These are phyloP conservation scores for Cyberlindnera xishuangbannaensis DNA, from an alignment of 805 yeast species.

Conservation along the genomic window DNA sequence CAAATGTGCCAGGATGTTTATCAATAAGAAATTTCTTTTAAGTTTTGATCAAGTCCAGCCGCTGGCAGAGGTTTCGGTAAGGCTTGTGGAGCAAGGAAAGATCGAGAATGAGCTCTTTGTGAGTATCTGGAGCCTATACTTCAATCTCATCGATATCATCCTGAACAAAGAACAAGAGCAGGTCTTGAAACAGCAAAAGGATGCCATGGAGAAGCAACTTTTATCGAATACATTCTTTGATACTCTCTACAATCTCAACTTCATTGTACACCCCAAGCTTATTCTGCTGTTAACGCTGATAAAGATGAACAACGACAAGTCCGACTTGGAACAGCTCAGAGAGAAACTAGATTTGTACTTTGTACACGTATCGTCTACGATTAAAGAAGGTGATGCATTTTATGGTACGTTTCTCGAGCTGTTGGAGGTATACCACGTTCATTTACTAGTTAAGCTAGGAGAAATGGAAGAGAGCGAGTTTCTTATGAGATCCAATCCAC, in stretches of 20 bases:
- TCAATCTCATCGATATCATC: constrained; percentile 24
- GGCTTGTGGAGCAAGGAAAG: constrained; percentile 7
- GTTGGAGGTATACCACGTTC: constrained; percentile 20
- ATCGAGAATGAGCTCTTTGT: constrained; percentile 14
- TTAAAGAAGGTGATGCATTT: constrained; percentile 8
- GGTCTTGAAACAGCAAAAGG: constrained; percentile 1
- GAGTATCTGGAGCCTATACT: constrained; percentile 23
- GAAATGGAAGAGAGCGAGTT: constrained; percentile 19
- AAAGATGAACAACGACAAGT: constrained; percentile 18
- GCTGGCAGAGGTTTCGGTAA: constrained; percentile 8
- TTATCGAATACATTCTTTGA: constrained; percentile 14
- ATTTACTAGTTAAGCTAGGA: constrained; percentile 17
- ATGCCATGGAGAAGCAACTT: constrained; percentile 4
- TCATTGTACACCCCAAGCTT: constrained; percentile 18
- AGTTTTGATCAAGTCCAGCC: constrained; percentile 8
- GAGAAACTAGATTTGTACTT: constrained; percentile 20
- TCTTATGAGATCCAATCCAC: constrained; percentile 17
- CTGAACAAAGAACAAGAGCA: constrained; percentile 13
- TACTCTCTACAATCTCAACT: constrained; percentile 7
- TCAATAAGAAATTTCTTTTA: constrained; percentile 22
- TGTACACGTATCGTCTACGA: no score
- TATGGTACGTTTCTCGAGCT: constrained; percentile 15
- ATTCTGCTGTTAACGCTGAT: constrained; percentile 18
- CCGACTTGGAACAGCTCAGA: constrained; percentile 15
- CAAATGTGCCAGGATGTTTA: constrained; percentile 22